phyloP scores from a whole-genome alignment of 2,329 filamentous ascomycete genomes.

The Sclerotinia borealis region DNA sequence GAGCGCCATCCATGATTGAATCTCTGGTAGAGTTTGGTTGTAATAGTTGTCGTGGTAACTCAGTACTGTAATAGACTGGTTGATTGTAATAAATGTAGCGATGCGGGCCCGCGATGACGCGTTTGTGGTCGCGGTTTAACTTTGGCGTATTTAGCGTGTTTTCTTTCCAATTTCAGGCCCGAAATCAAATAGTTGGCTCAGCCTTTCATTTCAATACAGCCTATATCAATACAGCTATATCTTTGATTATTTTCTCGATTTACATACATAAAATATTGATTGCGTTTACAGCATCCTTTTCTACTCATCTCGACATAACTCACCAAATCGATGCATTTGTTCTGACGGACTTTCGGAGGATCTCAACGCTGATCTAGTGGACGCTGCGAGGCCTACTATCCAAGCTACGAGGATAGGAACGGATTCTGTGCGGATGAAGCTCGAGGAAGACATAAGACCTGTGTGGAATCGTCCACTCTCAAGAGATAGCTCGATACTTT shows the following conservation, averaged over 20 bases:
- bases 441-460: not conserved
- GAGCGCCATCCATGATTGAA: not conserved
- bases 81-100: not conserved
- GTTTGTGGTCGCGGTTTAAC: not conserved
- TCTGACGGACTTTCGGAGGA: not conserved
- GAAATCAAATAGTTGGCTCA: too few species aligned
- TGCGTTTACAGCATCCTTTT: too few species aligned
- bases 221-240: too few species aligned
- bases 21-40: not conserved
- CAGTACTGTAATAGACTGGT: not conserved
- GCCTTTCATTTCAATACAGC: too few species aligned
- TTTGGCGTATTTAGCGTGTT: constrained; percentile 1
- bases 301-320: too few species aligned
- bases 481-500: not conserved
- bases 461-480: not conserved
- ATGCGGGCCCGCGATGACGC: constrained; percentile 4
- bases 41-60: not conserved
- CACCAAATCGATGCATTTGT: not conserved
- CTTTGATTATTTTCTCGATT: too few species aligned
- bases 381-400: not conserved
- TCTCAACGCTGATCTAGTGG: not conserved
- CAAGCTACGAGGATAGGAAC: not conserved
- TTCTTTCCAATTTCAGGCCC: not conserved
- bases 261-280: too few species aligned
- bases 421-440: not conserved